A percentile compares a stretch with the other conserved stretches of the same genome.
Conservation (phyloP, 306 rosid species). For the Bauhinia variegata region DNA sequence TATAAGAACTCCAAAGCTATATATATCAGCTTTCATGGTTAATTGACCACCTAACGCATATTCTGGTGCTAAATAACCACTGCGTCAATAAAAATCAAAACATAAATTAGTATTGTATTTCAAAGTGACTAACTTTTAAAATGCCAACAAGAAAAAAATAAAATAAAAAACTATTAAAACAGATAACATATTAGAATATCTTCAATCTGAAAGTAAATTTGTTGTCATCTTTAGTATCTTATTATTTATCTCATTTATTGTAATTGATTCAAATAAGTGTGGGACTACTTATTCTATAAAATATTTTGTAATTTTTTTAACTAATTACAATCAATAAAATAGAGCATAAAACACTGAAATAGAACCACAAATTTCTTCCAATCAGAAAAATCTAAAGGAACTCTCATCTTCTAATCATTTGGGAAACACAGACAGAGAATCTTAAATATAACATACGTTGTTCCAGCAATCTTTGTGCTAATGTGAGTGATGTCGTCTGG, state of each 20-base stretch:
- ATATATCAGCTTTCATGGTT: slow-evolving; percentile 86
- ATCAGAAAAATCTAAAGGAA: too few relatives aligned
- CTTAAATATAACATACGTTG: slow-evolving; percentile 71
- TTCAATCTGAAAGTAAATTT: too few relatives aligned
- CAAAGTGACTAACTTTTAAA: slow-evolving; percentile 17
- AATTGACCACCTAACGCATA: slow-evolving; percentile 94
- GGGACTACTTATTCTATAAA: too few relatives aligned
- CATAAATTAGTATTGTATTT: slow-evolving; percentile 9
- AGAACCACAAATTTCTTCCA: too few relatives aligned
- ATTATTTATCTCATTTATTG: too few relatives aligned
- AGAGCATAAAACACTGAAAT: too few relatives aligned
- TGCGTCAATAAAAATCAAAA: slow-evolving; percentile 44
- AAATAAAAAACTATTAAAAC: slow-evolving; percentile 28
- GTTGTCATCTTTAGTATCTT: too few relatives aligned
- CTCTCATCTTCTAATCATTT: neutral
- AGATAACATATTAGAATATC: slow-evolving; percentile 4
- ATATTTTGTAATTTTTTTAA: too few relatives aligned
- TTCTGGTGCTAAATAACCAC: slow-evolving; percentile 98
- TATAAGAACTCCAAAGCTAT: slow-evolving; percentile 86
- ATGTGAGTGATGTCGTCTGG: slow-evolving; percentile 93
- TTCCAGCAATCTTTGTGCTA: slow-evolving; percentile 97
- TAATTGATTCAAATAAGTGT: too few relatives aligned
- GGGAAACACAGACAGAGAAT: slow-evolving; percentile 35
- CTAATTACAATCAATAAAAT: too few relatives aligned
- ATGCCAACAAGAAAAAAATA: too few relatives aligned